Evolutionary conservation across 805 yeast genomes (phyloP), one percentile per base, ranked within the genome.

Genomic region (Cyberlindnera mrakii): DNA sequence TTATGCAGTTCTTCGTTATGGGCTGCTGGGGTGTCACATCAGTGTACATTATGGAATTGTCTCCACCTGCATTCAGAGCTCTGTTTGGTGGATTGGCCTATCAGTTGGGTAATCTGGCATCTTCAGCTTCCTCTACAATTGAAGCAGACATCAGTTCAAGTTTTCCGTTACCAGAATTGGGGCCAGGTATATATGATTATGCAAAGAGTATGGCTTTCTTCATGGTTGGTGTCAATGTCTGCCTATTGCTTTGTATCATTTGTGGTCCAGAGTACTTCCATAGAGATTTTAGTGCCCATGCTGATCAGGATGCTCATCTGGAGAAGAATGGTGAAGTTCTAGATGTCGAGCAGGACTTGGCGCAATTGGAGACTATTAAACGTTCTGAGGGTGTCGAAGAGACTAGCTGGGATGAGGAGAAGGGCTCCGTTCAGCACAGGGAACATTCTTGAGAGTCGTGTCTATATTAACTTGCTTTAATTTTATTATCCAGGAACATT

Each of bases 1-100:
- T 80, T 65, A 56, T 81, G 55, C 85, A 80, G 57, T 73, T 75
- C 54, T 74, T 76, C 43, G 83, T 82, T 5, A 82, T 79, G 67
- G 89, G 88, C 30, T 80, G 80, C 6, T 83, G 86, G 84, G 88
- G 89, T 48, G 76, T 82, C 38, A 69, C 77, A 11, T 86, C 89
- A 15, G 72, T 80, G 35, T 80, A 81, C 60, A 64, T 83, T 33
- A 67, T 80, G 27, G 90, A 83, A 60, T 66, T 82, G 39, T 74
- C 85, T 13, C 82, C 80, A 44, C 80, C 84, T 14, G 75, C 77
- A 31, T 76, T 77, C 58, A 68, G 85, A 54, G 70, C 87, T 1
- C 70, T 82, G 48, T 70, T 80, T 36, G 72, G 74, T 42, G 85
- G 88, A 40, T 60, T 78, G 19, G 71, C 78, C 9, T 82, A 82